Evolutionary conservation across 768 basidiomycete genomes (phyloP), one percentile per base, ranked within the genome.

Genomic region (Mycena galopus): DNA sequence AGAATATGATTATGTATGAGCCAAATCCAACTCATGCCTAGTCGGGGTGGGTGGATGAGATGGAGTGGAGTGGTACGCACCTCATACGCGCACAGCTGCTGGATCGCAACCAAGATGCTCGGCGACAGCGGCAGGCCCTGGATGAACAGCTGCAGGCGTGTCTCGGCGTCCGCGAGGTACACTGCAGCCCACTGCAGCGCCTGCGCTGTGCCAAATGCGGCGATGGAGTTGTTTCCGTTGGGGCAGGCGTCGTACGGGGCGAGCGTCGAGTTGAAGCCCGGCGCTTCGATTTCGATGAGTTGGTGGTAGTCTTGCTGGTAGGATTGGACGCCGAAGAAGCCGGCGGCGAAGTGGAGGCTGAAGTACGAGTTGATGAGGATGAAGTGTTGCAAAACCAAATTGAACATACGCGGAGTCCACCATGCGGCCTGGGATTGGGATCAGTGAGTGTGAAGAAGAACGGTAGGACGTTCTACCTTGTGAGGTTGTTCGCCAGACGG

Each of bases 81-180:
- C 86, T 94, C 93, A 74, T 93, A 94, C 10, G 92, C 91, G 75
- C 93, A 94, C 73, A 90, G 81, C 77, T 90, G 87, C 73, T 93
- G 92, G 85, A 93, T 88, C 4, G 84, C 86, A 55, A 89, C 88
- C 9, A 91, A 77, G 74, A 91, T 89, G 17, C 85, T 81, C 11
- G 87, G 79, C 17, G 83, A 87, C 58, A 93, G 80, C 14, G 85
- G 78, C 51, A 90, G 85, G 4, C 92, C 92, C 29, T 83, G 71
- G 14, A 94, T 67, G 55, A 85, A 79, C 14, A 78, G 79, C 53
- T 87, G 82, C 1, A 95, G 77, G 29, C 95, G 84, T 65, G 84
- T 81, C 29, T 83, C 80, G 0, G 94, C 90, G 32, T 87, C 84
- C 60, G 83, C 79, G 11, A 96, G 85, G 80, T 94, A 96, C 8